Percentiles rank a stretch among this genome's conserved stretches.
Conservation (phyloP, 257 asterid genomes). For the Ballota nigra region DNA sequence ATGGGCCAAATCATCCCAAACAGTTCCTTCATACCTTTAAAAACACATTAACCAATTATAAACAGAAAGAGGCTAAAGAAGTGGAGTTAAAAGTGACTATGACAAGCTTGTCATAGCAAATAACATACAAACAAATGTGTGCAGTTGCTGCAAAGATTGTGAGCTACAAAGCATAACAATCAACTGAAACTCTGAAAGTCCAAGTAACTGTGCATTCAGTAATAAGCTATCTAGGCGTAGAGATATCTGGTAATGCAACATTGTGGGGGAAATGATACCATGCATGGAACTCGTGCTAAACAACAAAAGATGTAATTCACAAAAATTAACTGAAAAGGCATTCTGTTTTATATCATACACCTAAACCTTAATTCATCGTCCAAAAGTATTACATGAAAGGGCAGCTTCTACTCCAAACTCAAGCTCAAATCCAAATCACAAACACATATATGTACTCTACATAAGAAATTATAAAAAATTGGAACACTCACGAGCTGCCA, state of each 20-base stretch:
- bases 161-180: background rate
- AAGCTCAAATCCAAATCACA: background rate
- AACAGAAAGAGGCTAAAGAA: constrained; percentile 1
- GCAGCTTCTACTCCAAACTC: constrained; percentile 16
- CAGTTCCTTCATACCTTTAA: constrained; percentile 96
- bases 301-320: background rate
- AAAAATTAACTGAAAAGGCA: background rate
- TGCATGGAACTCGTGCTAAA: background rate
- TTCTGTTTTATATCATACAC: background rate
- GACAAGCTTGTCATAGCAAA: background rate
- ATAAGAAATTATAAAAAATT: background rate
- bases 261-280: background rate
- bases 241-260: background rate
- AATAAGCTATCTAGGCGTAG: background rate
- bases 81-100: background rate
- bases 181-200: background rate
- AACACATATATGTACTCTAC: background rate
- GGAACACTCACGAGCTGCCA: constrained; percentile 80
- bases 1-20: constrained; percentile 99
- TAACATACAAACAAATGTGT: background rate
- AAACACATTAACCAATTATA: constrained; percentile 17
- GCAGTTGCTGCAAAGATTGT: background rate
- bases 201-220: background rate
- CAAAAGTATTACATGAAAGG: background rate
- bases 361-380: background rate